These are phyloP conservation scores for Yamadazyma sp. DNA, from an alignment of 805 yeast genomes.

Conservation along the genomic window DNA sequence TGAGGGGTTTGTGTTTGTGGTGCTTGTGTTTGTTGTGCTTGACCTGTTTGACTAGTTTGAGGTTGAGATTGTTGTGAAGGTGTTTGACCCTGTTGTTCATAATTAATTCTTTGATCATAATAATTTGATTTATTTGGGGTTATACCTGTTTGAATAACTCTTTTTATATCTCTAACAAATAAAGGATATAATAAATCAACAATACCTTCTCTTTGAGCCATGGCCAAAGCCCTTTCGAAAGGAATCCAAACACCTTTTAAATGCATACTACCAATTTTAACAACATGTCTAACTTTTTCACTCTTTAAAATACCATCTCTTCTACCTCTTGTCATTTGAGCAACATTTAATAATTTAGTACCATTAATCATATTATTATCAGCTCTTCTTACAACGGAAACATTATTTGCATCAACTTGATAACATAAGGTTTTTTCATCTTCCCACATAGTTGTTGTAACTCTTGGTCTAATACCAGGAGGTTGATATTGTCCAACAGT, in stretches of 20 bases:
- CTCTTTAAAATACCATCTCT: slow-evolving; percentile 80
- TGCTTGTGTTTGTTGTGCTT: slow-evolving; percentile 1
- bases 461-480: slow-evolving; percentile 54
- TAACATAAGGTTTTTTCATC: slow-evolving; percentile 82
- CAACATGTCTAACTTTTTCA: slow-evolving; percentile 75
- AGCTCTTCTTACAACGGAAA: slow-evolving; percentile 77
- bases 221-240: slow-evolving; percentile 73
- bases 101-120: slow-evolving; percentile 12
- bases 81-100: slow-evolving; percentile 4
- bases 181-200: slow-evolving; percentile 64
- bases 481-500: slow-evolving; percentile 45
- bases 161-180: slow-evolving; percentile 71
- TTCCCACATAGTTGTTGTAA: slow-evolving; percentile 88
- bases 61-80: not conserved
- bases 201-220: slow-evolving; percentile 79
- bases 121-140: slow-evolving; percentile 27
- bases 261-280: slow-evolving; percentile 84
- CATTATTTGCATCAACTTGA: slow-evolving; percentile 81
- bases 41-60: slow-evolving; percentile 1
- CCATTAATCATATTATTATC: slow-evolving; percentile 86
- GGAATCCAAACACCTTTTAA: slow-evolving; percentile 91
- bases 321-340: slow-evolving; percentile 84
- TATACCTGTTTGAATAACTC: slow-evolving; percentile 46
- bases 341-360: slow-evolving; percentile 76
- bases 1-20: too few species aligned